phyloP scores from a whole-genome alignment of 179 eudicot genomes.

The Patellifolia procumbens region DNA sequence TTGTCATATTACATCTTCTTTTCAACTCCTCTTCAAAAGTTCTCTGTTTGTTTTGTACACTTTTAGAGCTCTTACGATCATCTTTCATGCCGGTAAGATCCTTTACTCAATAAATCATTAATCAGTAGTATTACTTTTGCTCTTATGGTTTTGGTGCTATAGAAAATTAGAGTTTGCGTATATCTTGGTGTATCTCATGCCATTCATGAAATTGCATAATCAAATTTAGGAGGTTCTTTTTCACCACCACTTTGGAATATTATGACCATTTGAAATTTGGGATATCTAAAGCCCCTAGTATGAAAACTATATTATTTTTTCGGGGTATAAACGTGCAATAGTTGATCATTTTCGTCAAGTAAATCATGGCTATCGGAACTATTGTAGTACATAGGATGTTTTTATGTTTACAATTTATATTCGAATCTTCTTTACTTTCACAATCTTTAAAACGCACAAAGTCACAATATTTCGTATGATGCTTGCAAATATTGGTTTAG shows the following conservation, averaged over 20 bases:
- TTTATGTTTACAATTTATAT: no score
- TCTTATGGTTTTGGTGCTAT: not conserved
- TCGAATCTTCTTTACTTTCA: not conserved
- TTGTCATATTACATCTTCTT: not conserved
- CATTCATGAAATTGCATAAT: no score
- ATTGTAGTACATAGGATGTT: no score
- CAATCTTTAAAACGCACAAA: not conserved
- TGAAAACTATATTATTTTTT: no score
- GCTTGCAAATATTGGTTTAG: not conserved
- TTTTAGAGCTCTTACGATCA: not conserved
- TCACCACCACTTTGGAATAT: no score
- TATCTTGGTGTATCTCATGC: not conserved
- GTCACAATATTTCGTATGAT: not conserved
- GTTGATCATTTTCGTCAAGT: no score
- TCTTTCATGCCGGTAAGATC: conserved; percentile 14
- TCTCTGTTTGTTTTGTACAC: not conserved
- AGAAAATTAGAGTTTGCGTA: not conserved
- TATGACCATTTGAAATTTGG: no score
- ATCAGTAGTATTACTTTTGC: not conserved
- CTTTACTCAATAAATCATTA: not conserved
- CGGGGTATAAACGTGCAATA: no score
- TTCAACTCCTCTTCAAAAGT: not conserved
- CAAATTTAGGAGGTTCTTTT: no score
- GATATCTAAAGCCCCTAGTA: no score
- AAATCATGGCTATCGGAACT: no score